Evolutionary conservation across 2,329 filamentous ascomycete genomes (phyloP).

Genomic region (Hymenoscyphus infarciens): DNA sequence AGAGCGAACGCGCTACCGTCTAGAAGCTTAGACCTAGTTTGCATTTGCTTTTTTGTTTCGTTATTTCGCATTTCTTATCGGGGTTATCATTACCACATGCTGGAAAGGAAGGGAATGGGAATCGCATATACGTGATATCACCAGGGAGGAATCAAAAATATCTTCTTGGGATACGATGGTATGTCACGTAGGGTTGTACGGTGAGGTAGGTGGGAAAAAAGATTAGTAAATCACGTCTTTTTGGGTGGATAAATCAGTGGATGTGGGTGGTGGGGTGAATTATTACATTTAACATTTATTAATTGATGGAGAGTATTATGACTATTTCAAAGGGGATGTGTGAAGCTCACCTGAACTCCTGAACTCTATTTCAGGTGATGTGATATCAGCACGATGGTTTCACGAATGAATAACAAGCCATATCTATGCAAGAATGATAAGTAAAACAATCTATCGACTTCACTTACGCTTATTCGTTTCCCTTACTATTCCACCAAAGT

Average conservation of each 20-base stretch:
- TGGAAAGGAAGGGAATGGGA: background rate
- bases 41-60: background rate
- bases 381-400: background rate
- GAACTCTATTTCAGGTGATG: background rate
- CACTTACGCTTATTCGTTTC: background rate
- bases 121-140: no score
- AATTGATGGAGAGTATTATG: background rate
- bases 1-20: slow-evolving; percentile 42
- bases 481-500: background rate
- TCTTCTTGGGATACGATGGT: background rate
- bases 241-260: background rate
- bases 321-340: no score
- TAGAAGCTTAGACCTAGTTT: slow-evolving; percentile 17
- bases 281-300: background rate
- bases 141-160: background rate
- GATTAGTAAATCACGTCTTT: background rate
- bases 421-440: background rate
- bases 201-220: background rate
- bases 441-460: background rate
- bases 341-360: background rate
- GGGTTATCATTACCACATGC: background rate
- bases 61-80: background rate
- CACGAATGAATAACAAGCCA: background rate
- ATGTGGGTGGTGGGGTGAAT: background rate
- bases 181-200: no score